Base-by-base conservation (phyloP, 768 basidiomycete genomes). In the Tulasnella calospora region DNA sequence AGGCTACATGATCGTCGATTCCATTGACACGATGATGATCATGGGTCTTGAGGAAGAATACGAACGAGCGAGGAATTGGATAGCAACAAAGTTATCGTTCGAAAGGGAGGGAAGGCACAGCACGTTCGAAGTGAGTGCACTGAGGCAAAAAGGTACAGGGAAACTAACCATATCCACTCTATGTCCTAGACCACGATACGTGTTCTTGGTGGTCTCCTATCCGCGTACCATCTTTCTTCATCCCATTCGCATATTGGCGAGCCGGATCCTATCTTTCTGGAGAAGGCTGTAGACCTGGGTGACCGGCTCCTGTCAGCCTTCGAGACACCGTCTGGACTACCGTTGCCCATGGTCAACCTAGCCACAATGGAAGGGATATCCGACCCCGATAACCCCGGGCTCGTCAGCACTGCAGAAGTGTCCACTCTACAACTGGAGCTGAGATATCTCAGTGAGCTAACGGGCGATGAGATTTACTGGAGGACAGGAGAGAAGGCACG, bases 381-480 rank as follows among this genome's bases (percentile, higher is more conserved):
- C 0, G 90, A 93, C 78, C 79, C 67, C 0, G 90, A 91, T 78
- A 90, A 90, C 79, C 85, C 86, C 4, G 89, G 89, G 8, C 70
- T 67, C 21, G 89, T 92, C 72, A 92, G 91, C 81, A 91, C 94
- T 10, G 94, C 96, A 0, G 96, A 98, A 83, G 91, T 90, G n/a
- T 89, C 91, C 9, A 96, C 94, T 0, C 85, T 97, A 33, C 95
- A 98, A 84, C 88, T 99, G n/a, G 96, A 98, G 84, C 90, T 98
- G 82, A 89, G 92, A 81, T 97, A 98, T 83, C 86, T 99, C n/a
- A 90, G 90, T 74, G 84, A 90, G 79, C 83, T 98, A 61, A 94
- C 94, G 0, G 93, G 89, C 10, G 89, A 96, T 71, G 89, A 91
- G 2, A 84, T 85, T 9, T 98, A 94, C 83, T 96, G 95, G 95